phyloP scores from a whole-genome alignment of 768 basidiomycete species.

The Lactarius tabidus region DNA sequence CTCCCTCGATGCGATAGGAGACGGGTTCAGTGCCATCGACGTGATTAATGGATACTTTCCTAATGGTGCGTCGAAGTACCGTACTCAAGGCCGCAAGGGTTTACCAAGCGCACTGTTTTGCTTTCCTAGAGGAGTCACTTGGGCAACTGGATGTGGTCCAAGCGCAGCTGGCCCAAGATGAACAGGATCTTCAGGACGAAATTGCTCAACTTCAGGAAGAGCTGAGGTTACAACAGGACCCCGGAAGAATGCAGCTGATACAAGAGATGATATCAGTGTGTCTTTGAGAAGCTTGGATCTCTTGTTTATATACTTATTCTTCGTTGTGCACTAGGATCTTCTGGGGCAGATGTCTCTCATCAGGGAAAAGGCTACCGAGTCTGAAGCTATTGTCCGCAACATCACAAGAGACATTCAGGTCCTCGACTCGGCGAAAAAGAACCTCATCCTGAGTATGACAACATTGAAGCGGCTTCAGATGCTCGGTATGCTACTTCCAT shows the following conservation, averaged over 20 bases:
- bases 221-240: conserved; percentile 74
- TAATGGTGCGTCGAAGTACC: conserved; percentile 51
- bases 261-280: conserved; percentile 95
- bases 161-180: conserved; percentile 61
- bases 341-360: conserved; percentile 95
- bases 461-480: conserved; percentile 87
- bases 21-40: conserved; percentile 52
- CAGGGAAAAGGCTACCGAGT: conserved; percentile 94
- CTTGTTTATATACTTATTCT: background rate
- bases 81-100: background rate
- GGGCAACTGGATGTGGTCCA: conserved; percentile 69
- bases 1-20: conserved; percentile 54
- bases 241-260: conserved; percentile 82
- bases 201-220: conserved; percentile 64
- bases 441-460: conserved; percentile 86
- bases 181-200: conserved; percentile 65
- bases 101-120: background rate
- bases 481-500: conserved; percentile 59
- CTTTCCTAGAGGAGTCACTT: conserved; percentile 64
- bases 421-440: conserved; percentile 90
- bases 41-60: conserved; percentile 70
- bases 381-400: conserved; percentile 90
- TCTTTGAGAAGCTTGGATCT: background rate
- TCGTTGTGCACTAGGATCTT: conserved; percentile 58
- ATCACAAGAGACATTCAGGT: conserved; percentile 97